Base-by-base conservation (phyloP, 495 filamentous ascomycete species). In the Aspergillus bridgeri region DNA sequence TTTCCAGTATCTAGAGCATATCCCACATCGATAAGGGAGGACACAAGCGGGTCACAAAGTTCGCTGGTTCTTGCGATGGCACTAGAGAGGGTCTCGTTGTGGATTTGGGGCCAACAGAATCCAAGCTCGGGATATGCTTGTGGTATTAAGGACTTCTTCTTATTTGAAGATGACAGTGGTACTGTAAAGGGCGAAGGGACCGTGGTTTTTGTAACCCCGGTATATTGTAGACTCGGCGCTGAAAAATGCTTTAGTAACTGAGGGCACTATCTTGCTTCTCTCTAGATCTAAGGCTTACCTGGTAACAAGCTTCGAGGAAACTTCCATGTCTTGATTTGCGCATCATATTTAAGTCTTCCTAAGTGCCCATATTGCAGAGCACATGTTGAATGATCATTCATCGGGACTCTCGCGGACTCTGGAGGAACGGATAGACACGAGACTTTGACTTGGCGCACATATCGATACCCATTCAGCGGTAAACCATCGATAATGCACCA, bases 321-420 rank as follows among this genome's bases (percentile, higher is more conserved):
- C 8, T 50, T 65, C 87, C 87, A 90, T 58, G 71, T 45, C 38
- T 76, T 71, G n/a, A 68, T 73, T 15, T 82, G 79, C 19, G 69
- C 53, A 60, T 80, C 69, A 66, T 88, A 90, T 33, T 69, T 55
- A 22, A 81, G 74, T 63, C 75, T 75, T 63, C 86, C 86, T 56
- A 86, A 64, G 65, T 88, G 84, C 76, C 87, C 87, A 75, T 86
- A 89, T 52, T 78, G 79, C 50, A 89, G 80, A 78, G 81, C 80
- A 66, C 68, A 74, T 18, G 66, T 59, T 46, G 67, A 60, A 55
- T 69, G 62, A 61, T 87, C 79, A 86, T 79, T 80, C 86, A 90
- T 90, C 71, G 53, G 84, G 82, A 69, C 69, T 73, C 58, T 65
- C 60, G 73, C 68, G 71, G 61, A 60, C 63, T 62, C 67, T 75